Evolutionary conservation across 495 filamentous ascomycete species (phyloP), one percentile per base, ranked within the genome.

Genomic region (Podospora australis): DNA sequence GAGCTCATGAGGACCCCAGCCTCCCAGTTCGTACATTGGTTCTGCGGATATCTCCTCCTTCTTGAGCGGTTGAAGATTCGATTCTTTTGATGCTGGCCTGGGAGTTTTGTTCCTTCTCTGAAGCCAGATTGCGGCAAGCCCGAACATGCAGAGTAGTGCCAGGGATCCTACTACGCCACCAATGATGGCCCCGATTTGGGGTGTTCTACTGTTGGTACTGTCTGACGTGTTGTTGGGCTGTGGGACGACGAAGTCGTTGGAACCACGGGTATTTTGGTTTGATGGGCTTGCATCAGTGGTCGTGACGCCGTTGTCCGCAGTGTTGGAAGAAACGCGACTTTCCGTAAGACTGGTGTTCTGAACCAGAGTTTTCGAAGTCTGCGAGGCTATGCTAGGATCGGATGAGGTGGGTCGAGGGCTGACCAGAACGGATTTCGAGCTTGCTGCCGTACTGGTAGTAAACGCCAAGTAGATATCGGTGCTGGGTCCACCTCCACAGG

Each of bases 381-480:
- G 20, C 16, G 30, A 19, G 17, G 41, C 19, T 6, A 25, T 17
- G n/a, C 11, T 3, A 22, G 30, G 7, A 24, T 32, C 19, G 17
- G 21, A 24, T 11, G 40, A 14, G 14, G 9, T n/a, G n/a, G n/a
- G n/a, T n/a, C n/a, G n/a, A n/a, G n/a, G n/a, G n/a, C n/a, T n/a
- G n/a, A n/a, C n/a, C n/a, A n/a, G n/a, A n/a, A n/a, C n/a, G n/a
- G n/a, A n/a, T n/a, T n/a, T 28, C 7, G 42, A 20, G n/a, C 34
- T 43, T 7, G 38, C 1, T 14, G 14, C 28, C 3, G 20, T 11
- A 26, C n/a, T 35, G 0, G 44, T 52, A 3, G 54, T 45, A 16
- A 46, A 54, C 8, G 50, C 52, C 4, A 38, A 20, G 43, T 50
- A 55, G 7, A 16, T 9, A 10, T 57, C 48, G 2, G 46, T 45